Evolutionary conservation across 305 asterid species (phyloP).

Genomic region (Fraxinus sp.): DNA sequence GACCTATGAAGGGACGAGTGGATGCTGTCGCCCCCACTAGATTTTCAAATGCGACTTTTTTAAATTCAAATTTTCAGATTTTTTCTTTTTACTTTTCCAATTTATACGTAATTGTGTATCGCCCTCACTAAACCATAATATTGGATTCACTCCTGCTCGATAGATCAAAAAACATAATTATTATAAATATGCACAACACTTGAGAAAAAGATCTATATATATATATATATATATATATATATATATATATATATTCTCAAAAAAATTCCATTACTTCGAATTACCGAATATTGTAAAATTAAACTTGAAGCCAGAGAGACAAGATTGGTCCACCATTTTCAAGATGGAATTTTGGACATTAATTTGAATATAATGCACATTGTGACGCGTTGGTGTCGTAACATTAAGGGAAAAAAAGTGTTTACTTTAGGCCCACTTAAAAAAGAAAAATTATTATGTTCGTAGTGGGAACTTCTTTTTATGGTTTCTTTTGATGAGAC

Average conservation of each 20-base stretch:
- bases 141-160: background rate
- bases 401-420: constrained; percentile 19
- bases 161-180: background rate
- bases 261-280: no score
- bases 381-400: background rate
- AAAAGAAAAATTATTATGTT: constrained; percentile 16
- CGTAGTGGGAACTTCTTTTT: constrained; percentile 82
- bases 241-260: no score
- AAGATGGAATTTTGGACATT: background rate
- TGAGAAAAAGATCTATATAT: no score
- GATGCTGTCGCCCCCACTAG: no score
- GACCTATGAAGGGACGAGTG: no score
- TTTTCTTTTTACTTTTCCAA: no score
- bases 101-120: no score
- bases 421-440: constrained; percentile 53
- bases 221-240: no score
- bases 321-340: background rate
- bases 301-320: background rate
- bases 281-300: background rate
- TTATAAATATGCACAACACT: no score
- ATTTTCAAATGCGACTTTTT: no score
- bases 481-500: constrained; percentile 60
- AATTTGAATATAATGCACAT: background rate
- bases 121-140: no score
- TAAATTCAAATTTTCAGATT: no score